Evolutionary conservation across 2,329 filamentous ascomycete genomes (phyloP), one percentile per base, ranked within the genome.

Genomic region (Phialophora verrucosa): DNA sequence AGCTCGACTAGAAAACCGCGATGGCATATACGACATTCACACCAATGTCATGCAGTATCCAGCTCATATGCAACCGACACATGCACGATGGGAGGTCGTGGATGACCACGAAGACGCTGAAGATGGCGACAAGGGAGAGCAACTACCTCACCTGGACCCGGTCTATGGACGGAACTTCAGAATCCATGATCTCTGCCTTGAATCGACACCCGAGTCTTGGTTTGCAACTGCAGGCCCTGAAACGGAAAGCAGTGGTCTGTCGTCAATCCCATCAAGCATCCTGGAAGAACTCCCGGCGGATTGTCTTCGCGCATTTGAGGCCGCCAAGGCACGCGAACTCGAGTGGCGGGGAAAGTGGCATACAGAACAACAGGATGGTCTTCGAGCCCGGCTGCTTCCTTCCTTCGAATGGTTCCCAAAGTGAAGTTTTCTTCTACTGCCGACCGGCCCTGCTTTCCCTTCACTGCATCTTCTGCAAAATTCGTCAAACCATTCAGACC

Each of bases 11-110:
- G 81, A 84, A 51, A 95, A 91, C 71, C 83, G 90, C 8, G 80
- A 86, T 27, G 95, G 95, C 57, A 86, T 94, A 62, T 98, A 98
- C 78, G 93, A 99, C 74, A 88, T 94, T 29, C 93, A 98, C 80
- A 98, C 95, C 62, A 99, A 99, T 77, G 80, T 86, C 66, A 90
- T 97, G 85, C 92, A 95, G 75, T 96, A 91, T 75, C 94, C 95
- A 0, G 87, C 87, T 69, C 90, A 85, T 74, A 96, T 93, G 86
- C 95, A 99, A 77, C 92, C 95, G 2, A 95, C 92, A 2, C 91
- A 92, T 72, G 92, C 88, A 10, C 89, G 90, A 66, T 93, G 93
- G 82, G 91, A 95, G 78, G 87, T 90, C 67, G 83, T 96, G 2
- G 72, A 74, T 49, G 65, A 72, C 32, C 70, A 72, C 59, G 61